These are phyloP conservation scores for Dalbergia oliveri DNA, from an alignment of 306 rosid species.

Conservation along the genomic window DNA sequence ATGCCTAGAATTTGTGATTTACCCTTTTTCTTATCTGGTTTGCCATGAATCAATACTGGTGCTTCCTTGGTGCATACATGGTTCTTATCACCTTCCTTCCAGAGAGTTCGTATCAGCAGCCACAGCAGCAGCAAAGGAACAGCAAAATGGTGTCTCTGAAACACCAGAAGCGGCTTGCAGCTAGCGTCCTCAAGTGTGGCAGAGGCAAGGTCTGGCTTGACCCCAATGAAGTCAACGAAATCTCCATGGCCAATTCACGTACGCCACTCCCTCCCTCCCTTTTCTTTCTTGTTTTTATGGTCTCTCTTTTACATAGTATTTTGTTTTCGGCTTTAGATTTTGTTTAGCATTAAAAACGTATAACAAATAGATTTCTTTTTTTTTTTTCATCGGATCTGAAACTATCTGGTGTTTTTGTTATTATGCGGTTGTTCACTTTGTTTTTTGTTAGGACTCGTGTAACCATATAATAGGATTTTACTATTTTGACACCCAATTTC, in stretches of 20 bases:
- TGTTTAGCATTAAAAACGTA: not conserved
- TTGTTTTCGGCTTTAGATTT: not conserved
- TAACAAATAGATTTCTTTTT: not conserved
- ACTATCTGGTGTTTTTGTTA: not conserved
- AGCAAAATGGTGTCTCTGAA: slow-evolving; percentile 90
- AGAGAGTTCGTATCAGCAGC: not conserved
- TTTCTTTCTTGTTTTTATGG: not conserved
- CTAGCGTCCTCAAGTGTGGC: slow-evolving; percentile 97
- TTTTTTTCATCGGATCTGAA: not conserved
- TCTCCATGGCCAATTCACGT: slow-evolving; percentile 99
- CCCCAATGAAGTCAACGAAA: slow-evolving; percentile 93
- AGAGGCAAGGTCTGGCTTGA: slow-evolving; percentile 98
- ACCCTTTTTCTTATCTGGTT: not conserved
- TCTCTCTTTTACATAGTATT: not conserved
- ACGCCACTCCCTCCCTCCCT: not conserved
- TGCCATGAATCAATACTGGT: slow-evolving; percentile 1
- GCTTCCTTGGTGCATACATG: slow-evolving; percentile 11
- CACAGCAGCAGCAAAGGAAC: not conserved
- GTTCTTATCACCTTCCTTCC: not conserved
- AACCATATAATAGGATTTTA: no score
- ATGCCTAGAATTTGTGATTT: slow-evolving; percentile 7
- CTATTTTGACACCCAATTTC: no score
- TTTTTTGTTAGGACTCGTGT: no score
- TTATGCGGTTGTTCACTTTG: not conserved
- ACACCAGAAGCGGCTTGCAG: slow-evolving; percentile 92